Percentiles rank a stretch among this genome's conserved stretches.
Evolutionary conservation across 116 monocot genomes (phyloP).

Genomic region (Trichopus zeylanicus): DNA sequence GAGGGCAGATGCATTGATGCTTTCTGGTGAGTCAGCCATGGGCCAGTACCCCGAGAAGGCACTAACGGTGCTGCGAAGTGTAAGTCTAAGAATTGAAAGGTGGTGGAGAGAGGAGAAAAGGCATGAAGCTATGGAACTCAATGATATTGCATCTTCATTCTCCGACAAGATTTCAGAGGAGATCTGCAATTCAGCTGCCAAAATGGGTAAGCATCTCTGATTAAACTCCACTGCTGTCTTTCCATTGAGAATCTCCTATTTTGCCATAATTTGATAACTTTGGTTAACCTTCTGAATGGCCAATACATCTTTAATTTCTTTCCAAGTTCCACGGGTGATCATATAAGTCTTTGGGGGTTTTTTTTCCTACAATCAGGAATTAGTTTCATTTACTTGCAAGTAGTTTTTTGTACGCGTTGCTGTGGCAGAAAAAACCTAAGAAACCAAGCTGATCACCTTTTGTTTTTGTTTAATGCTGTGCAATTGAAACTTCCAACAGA

Average conservation of each 20-base stretch:
- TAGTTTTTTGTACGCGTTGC: background rate
- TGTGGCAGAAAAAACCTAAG: too few species aligned
- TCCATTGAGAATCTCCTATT: background rate
- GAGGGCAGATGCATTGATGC: slow-evolving; percentile 93
- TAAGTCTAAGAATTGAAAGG: slow-evolving; percentile 86
- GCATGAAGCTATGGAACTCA: slow-evolving; percentile 66
- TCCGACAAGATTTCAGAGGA: slow-evolving; percentile 89
- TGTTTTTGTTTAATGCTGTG: too few species aligned
- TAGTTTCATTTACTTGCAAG: background rate
- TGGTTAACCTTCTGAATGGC: background rate
- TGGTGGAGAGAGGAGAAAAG: slow-evolving; percentile 97
- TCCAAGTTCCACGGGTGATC: background rate
- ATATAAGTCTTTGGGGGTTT: background rate
- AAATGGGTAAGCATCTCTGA: slow-evolving; percentile 65
- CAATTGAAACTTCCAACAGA: too few species aligned
- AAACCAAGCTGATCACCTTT: too few species aligned
- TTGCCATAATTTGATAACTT: background rate
- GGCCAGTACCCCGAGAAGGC: slow-evolving; percentile 96
- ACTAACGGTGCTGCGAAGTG: slow-evolving; percentile 74
- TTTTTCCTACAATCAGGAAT: background rate
- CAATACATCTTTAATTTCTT: background rate
- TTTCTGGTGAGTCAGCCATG: slow-evolving; percentile 98
- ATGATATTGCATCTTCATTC: slow-evolving; percentile 71
- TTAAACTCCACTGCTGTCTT: background rate
- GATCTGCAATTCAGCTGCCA: slow-evolving; percentile 97